Evolutionary conservation across 169 alveolate species (phyloP).

Genomic region (Plasmodium gaboni): DNA sequence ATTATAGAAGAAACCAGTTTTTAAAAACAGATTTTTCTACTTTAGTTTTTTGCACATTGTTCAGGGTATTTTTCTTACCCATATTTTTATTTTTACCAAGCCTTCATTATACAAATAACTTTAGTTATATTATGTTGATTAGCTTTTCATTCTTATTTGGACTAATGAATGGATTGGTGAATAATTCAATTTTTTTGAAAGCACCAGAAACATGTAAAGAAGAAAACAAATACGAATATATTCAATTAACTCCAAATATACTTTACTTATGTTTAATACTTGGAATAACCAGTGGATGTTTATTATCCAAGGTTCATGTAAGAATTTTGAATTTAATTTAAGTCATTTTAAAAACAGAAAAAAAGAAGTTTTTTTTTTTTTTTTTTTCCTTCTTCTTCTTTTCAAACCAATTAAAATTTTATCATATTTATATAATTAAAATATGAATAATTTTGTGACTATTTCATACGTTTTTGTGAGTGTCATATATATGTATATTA

Average conservation of each 20-base stretch:
- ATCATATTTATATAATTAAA: no score
- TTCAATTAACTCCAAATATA: conserved; percentile 34
- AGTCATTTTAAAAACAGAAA: background rate
- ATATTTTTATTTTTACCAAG: background rate
- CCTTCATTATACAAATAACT: background rate
- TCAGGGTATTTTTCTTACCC: conserved; percentile 9
- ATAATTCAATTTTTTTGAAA: conserved; percentile 24
- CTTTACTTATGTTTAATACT: conserved; percentile 26
- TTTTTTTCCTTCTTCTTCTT: no score
- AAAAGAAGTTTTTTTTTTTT: no score
- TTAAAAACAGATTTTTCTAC: background rate
- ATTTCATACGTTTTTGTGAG: no score
- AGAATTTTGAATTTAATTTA: background rate
- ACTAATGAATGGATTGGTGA: conserved; percentile 14
- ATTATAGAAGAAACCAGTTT: conserved; percentile 1
- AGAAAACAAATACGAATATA: conserved; percentile 12
- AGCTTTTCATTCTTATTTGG: conserved; percentile 15
- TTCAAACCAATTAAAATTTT: no score
- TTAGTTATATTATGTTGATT: background rate
- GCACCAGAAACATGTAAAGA: conserved; percentile 12
- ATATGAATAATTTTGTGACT: no score
- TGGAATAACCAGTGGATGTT: conserved; percentile 17
- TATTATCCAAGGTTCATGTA: conserved; percentile 13
- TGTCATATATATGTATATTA: no score
- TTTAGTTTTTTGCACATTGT: background rate